These are phyloP conservation scores for Lentinula aciculospora DNA, from an alignment of 768 basidiomycete genomes.

Conservation along the genomic window DNA sequence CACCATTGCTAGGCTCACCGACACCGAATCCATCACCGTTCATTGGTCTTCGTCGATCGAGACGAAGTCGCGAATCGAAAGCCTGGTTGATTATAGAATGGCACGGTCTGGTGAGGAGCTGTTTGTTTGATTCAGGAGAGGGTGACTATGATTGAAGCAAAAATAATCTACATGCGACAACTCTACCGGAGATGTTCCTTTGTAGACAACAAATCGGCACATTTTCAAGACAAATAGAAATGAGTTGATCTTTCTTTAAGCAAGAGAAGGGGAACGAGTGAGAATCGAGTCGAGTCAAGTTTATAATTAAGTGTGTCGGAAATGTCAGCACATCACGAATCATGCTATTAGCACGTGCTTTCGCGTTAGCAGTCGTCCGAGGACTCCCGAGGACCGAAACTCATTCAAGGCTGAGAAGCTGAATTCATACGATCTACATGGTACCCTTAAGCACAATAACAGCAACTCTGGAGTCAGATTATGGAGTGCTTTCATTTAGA, in stretches of 20 bases:
- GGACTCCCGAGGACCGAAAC: no score
- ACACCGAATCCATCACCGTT: slow-evolving; percentile 97
- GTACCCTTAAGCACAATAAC: no score
- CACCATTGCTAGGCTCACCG: slow-evolving; percentile 38
- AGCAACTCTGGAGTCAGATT: no score
- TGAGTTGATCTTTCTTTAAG: no score
- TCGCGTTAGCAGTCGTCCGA: neutral
- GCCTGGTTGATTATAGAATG: slow-evolving; percentile 98
- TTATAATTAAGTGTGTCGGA: neutral
- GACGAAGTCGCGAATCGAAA: slow-evolving; percentile 85
- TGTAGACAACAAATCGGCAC: slow-evolving; percentile 94
- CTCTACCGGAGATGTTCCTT: slow-evolving; percentile 89
- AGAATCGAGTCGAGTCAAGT: neutral
- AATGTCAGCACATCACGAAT: neutral
- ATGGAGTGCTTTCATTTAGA: no score
- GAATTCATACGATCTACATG: no score
- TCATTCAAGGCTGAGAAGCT: no score
- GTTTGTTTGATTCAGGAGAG: slow-evolving; percentile 8
- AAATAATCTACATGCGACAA: slow-evolving; percentile 66
- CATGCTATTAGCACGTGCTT: neutral
- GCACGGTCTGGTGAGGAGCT: slow-evolving; percentile 89
- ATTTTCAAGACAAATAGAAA: no score
- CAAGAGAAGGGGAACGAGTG: neutral
- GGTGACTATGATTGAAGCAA: slow-evolving; percentile 4
- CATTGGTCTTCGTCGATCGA: slow-evolving; percentile 80